Percentiles rank a stretch among this genome's conserved stretches.
These are phyloP conservation scores for Henckelia pumila DNA, from an alignment of 257 asterid genomes.

Conservation along the genomic window DNA sequence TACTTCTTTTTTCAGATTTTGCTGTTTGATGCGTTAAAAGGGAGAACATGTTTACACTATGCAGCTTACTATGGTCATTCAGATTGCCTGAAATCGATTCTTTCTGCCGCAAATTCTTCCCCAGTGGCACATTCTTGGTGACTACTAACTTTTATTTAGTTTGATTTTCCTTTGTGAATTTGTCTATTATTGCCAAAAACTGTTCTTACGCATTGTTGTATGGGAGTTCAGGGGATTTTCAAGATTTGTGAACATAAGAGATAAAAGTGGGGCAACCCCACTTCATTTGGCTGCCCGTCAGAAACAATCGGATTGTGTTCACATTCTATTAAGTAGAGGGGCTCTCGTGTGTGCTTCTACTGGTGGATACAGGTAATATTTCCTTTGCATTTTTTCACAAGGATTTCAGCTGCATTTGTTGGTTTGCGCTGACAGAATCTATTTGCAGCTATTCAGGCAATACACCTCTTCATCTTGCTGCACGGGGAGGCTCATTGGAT, in stretches of 20 bases:
- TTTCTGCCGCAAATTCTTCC: slow-evolving; percentile 62
- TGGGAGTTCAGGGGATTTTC: slow-evolving; percentile 67
- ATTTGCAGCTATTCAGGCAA: slow-evolving; percentile 61
- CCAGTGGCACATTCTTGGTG: slow-evolving; percentile 79
- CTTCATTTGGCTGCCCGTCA: slow-evolving; percentile 88
- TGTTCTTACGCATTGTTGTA: slow-evolving; percentile 22
- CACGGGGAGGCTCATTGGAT: slow-evolving; percentile 77
- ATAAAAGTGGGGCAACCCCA: slow-evolving; percentile 78
- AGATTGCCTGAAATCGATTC: slow-evolving; percentile 65
- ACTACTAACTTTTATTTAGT: slow-evolving; percentile 3
- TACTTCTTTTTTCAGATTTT: slow-evolving; percentile 42
- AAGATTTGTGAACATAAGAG: slow-evolving; percentile 72
- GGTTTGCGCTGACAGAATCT: slow-evolving; percentile 4
- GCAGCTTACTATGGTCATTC: slow-evolving; percentile 83
- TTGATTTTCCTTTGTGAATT: not conserved
- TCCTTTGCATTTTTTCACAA: slow-evolving; percentile 11
- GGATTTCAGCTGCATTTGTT: not conserved
- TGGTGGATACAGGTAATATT: slow-evolving; percentile 62
- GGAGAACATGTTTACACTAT: slow-evolving; percentile 80
- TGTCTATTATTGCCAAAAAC: not conserved
- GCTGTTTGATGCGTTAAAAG: slow-evolving; percentile 63
- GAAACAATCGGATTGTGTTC: slow-evolving; percentile 62
- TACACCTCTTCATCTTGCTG: slow-evolving; percentile 87
- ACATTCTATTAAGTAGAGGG: slow-evolving; percentile 51
- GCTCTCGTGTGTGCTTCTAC: slow-evolving; percentile 76